These are phyloP conservation scores for Erythrophleum fordii DNA, from an alignment of 306 rosid genomes.

Conservation along the genomic window DNA sequence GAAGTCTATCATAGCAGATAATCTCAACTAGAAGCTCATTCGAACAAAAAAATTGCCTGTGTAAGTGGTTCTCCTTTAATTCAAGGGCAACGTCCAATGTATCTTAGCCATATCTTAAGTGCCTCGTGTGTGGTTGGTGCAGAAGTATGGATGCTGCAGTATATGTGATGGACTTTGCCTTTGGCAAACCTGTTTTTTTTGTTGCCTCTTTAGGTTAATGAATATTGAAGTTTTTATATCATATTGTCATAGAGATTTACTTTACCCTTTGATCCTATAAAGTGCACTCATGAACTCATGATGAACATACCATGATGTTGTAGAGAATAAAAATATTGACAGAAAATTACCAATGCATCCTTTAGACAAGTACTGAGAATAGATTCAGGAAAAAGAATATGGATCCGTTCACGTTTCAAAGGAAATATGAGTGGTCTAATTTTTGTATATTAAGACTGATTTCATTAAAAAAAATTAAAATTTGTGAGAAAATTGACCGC, in stretches of 20 bases:
- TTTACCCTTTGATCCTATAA: slow-evolving; percentile 13
- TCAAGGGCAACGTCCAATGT: neutral
- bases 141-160: slow-evolving; percentile 4
- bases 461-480: no score
- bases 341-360: slow-evolving; percentile 21
- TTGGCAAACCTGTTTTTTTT: neutral
- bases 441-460: no score
- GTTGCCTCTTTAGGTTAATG: neutral
- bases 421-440: no score
- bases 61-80: slow-evolving; percentile 6
- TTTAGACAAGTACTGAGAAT: slow-evolving; percentile 25
- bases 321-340: slow-evolving; percentile 34
- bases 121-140: slow-evolving; percentile 8
- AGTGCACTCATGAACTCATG: slow-evolving; percentile 10
- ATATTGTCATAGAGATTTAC: slow-evolving; percentile 16
- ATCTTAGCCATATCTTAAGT: neutral
- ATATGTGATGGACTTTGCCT: neutral
- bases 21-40: neutral
- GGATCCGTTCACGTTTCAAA: no score
- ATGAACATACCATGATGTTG: slow-evolving; percentile 14
- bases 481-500: no score
- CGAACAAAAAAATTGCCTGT: slow-evolving; percentile 13
- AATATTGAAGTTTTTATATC: neutral
- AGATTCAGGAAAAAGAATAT: no score
- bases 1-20: neutral